Base-by-base conservation (phyloP, 176 grass and related monocot species). In the Avena sativa region DNA sequence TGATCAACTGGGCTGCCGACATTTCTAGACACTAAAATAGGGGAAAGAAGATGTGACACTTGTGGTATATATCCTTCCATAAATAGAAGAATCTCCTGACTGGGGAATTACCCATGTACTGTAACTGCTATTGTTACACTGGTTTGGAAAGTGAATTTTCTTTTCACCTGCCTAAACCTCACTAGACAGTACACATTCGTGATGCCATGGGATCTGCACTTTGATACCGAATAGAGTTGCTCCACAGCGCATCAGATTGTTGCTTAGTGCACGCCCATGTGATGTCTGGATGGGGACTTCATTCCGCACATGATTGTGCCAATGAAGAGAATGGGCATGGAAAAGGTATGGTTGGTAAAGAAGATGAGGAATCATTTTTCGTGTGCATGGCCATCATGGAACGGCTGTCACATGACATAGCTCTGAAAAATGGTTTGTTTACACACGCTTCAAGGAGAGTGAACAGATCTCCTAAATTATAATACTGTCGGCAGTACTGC, bases 291-390 rank as follows among this genome's bases (percentile, higher is more conserved):
- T 76, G 64, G 25, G 34, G 74, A 61, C 47, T 85, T 76, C 49
- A 71, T 57, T 78, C 82, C 34, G 47, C 81, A 64, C 78, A 91
- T 91, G 86, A 91, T 88, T 88, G 86, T 53, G 49, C 86, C 86
- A 88, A 91, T 91, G 78, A 88, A 78, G 62, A 82, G 63, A 62
- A 86, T 77, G 82, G 52, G 53, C 82, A 63, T 77, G 17, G 11
- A 80, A 91, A 91, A 80, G 43, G 69, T 80, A 75, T 62, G 36
- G 53, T 36, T 70, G 82, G n/a, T 71, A 77, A 77, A 82, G 70
- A 81, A 85, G 48, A n/a, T 21, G 55, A 11, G 38, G 89, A 85
- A 91, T 88, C 82, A 78, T 91, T 71, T 82, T 44, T 69, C 88
- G 20, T 85, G 32, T 55, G 30, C 62, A 72, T 72, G 78, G 44